Base-by-base conservation (phyloP, 768 basidiomycete species). In the Dacryopinax primogenitus region DNA sequence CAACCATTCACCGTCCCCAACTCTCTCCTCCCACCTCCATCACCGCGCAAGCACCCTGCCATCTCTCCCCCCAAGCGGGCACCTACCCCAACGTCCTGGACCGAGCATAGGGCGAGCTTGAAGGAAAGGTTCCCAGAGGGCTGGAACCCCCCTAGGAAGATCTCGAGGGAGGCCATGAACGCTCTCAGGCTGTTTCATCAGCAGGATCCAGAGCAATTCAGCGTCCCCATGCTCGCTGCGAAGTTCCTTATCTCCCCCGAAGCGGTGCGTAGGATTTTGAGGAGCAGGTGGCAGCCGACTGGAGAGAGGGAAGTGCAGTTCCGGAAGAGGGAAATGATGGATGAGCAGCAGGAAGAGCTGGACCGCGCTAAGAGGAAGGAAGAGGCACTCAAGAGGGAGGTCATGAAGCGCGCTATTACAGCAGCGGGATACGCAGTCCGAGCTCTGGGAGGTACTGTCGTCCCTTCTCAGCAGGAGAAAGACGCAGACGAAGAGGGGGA, bases 151-250 rank as follows among this genome's bases (percentile, higher is more conserved):
- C 86, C 86, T 65, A 85, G 84, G 70, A 90, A 89, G 72, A 72
- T 93, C 63, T 88, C 88, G 15, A 81, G 87, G 64, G 86, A 88
- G 70, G 89, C 90, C 35, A 92, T 92, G 90, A 85, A 86, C 68
- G 84, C 86, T 16, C 74, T 93, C 66, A 83, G 87, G 37, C 79
- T 83, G 51, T 78, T 92, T 65, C 81, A 90, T 72, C 74, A 75
- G 39, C 72, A 84, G 47, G 84, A 92, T 71, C 84, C 85, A 7
- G 78, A 77, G 61, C 81, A 75, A 58, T 90, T 86, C 76, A 81
- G 79, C 35, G 86, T 85, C 13, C 79, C 83, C 30, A 75, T 83
- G 0, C 82, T 93, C n/a, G 85, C 88, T 16, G 82, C 86, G 66
- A 82, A 81, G 72, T 92, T 92, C 76, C 84, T 79, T 72, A 83